These are phyloP conservation scores for Penicillium canariense DNA, from an alignment of 495 filamentous ascomycete genomes.

Conservation along the genomic window DNA sequence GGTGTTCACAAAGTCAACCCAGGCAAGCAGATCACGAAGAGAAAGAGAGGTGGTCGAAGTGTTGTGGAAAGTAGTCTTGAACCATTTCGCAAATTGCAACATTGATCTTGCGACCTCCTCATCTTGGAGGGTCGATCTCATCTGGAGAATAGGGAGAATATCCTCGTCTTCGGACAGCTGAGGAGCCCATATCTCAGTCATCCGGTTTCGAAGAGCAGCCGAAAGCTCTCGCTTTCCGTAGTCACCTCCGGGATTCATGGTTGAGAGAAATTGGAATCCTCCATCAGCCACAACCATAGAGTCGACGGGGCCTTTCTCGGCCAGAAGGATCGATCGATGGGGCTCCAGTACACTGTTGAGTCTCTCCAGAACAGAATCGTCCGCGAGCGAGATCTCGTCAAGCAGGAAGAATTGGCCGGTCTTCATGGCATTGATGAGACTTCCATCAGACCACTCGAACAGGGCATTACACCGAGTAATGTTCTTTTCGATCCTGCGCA, in stretches of 20 bases:
- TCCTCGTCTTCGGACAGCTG: conserved; percentile 75
- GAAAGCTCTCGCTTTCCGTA: conserved; percentile 98
- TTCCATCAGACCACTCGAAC: conserved; percentile 97
- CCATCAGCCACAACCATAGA: conserved; percentile 72
- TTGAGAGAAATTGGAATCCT: conserved; percentile 94
- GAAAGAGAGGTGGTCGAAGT: conserved; percentile 73
- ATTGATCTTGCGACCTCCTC: conserved; percentile 52
- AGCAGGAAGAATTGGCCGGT: conserved; percentile 86
- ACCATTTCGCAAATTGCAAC: conserved; percentile 90
- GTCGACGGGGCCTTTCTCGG: conserved; percentile 85
- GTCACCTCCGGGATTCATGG: conserved; percentile 98
- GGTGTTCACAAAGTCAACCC: conserved; percentile 89
- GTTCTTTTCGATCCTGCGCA: conserved; percentile 56
- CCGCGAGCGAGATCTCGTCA: conserved; percentile 96
- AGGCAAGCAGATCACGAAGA: conserved; percentile 83
- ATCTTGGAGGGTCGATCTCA: conserved; percentile 63
- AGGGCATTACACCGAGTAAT: conserved; percentile 68
- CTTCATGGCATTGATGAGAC: conserved; percentile 93
- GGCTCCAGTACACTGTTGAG: conserved; percentile 97
- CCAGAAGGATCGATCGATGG: conserved; percentile 78
- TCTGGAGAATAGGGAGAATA: conserved; percentile 77
- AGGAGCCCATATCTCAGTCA: conserved; percentile 99
- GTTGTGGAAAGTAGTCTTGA: conserved; percentile 72
- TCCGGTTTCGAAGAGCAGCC: conserved; percentile 89
- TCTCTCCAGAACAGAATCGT: conserved; percentile 95